Conservation (phyloP, 192 early-diverging fungal genomes). For the Gigaspora rosea region DNA sequence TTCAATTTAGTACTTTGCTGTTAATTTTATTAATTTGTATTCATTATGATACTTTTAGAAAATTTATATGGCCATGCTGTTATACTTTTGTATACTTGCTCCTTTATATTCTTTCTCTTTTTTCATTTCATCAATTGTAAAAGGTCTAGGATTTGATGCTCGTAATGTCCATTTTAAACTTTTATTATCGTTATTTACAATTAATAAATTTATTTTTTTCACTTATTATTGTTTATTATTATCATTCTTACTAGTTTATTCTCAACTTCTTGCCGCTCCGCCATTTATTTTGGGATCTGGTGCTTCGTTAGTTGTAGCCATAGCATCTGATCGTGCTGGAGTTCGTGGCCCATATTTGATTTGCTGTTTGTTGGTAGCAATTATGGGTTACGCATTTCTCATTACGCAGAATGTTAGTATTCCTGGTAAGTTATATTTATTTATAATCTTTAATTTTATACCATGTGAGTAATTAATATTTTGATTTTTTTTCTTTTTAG, state of each 20-base stretch:
- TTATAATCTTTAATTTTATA: background rate
- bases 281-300: background rate
- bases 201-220: background rate
- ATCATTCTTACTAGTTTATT: background rate
- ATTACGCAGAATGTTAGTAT: background rate
- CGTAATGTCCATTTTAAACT: background rate
- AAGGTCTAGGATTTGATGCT: slow-evolving; percentile 60
- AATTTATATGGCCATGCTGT: slow-evolving; percentile 52
- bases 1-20: background rate
- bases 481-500: background rate
- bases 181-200: background rate
- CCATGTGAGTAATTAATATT: background rate
- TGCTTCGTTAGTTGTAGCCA: background rate
- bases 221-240: background rate
- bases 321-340: background rate
- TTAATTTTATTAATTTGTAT: background rate
- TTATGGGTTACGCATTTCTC: slow-evolving; percentile 7
- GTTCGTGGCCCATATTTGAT: background rate
- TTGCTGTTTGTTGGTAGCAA: background rate
- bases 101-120: slow-evolving; percentile 65
- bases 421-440: background rate
- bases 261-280: background rate
- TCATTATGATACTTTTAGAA: slow-evolving; percentile 23
- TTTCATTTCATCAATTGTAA: slow-evolving; percentile 73
- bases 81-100: slow-evolving; percentile 63